A percentile compares a stretch with the other conserved stretches of the same genome.
Conservation (phyloP, 176 grass and related monocot genomes). For the Urochloa ruziziensis region DNA sequence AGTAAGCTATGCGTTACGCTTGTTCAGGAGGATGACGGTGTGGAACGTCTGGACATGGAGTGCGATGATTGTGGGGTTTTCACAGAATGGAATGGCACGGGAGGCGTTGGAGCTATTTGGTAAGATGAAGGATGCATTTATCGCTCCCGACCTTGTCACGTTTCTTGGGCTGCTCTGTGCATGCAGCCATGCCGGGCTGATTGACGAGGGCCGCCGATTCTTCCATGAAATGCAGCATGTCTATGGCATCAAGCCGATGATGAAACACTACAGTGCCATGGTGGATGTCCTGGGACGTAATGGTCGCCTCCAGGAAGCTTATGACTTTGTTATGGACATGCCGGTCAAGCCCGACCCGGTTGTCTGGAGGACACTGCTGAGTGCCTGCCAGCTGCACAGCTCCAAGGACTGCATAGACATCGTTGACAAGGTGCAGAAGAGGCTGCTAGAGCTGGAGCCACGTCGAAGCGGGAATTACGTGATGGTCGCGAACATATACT, state of each 20-base stretch:
- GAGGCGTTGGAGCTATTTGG: constrained; percentile 44
- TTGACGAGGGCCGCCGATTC: constrained; percentile 35
- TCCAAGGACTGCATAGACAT: constrained; percentile 42
- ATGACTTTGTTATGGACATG: constrained; percentile 47
- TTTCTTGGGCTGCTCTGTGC: constrained; percentile 52
- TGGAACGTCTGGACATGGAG: constrained; percentile 73
- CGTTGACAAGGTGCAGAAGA: constrained; percentile 41
- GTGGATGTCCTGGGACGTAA: constrained; percentile 61
- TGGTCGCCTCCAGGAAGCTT: constrained; percentile 44
- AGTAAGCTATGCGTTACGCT: constrained; percentile 8
- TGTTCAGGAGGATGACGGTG: constrained; percentile 40
- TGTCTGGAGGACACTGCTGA: constrained; percentile 61
- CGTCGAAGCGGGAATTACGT: constrained; percentile 48
- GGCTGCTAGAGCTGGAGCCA: constrained; percentile 52
- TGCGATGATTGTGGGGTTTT: constrained; percentile 53
- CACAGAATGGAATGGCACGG: constrained; percentile 37
- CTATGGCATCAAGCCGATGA: constrained; percentile 44
- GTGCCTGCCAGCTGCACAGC: constrained; percentile 52
- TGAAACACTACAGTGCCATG: constrained; percentile 63
- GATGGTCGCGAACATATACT: constrained; percentile 52
- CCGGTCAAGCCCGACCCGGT: constrained; percentile 23
- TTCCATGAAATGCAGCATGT: constrained; percentile 52
- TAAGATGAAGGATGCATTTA: constrained; percentile 31
- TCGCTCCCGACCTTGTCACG: constrained; percentile 51
- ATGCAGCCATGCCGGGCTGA: constrained; percentile 54